Evolutionary conservation across 2,329 filamentous ascomycete species (phyloP).

Genomic region (Colletotrichum cuscutae): DNA sequence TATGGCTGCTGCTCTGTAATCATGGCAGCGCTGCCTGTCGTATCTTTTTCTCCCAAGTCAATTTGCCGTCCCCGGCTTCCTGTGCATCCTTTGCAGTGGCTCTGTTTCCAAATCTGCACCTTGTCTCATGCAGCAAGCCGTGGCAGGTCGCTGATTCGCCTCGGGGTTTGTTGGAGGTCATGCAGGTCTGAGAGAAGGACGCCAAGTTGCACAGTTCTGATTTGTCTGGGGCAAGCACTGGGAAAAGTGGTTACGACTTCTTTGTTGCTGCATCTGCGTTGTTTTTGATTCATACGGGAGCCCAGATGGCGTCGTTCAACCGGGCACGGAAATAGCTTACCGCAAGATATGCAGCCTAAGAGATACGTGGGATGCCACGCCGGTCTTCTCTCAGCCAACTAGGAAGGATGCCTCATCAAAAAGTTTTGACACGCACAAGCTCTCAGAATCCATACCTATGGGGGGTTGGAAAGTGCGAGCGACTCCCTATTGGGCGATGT

Average conservation of each 20-base stretch:
- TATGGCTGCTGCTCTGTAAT: background rate
- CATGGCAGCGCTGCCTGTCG: background rate
- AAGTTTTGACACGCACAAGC: background rate
- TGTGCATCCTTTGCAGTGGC: conserved; percentile 9
- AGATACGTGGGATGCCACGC: background rate
- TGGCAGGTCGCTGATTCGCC: conserved; percentile 19
- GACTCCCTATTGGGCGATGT: background rate
- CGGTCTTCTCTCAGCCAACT: background rate
- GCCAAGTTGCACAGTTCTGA: background rate
- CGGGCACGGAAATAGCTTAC: background rate
- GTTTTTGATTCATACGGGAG: background rate
- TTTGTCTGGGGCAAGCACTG: conserved; percentile 9
- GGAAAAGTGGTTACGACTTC: background rate
- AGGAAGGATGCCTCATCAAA: background rate
- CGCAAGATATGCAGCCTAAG: background rate
- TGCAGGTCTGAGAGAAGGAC: conserved; percentile 18
- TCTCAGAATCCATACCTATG: background rate
- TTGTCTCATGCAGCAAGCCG: conserved; percentile 27
- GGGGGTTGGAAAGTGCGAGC: background rate
- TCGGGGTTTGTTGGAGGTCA: background rate
- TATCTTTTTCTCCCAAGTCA: background rate
- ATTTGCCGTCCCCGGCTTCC: background rate
- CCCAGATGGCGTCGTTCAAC: background rate
- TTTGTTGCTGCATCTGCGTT: background rate
- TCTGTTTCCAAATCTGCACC: conserved; percentile 32